Percentiles rank a stretch among this genome's conserved stretches.
Evolutionary conservation across 1,284 basidiomycete genomes (phyloP).

Genomic region (Leccinum pachyderme): DNA sequence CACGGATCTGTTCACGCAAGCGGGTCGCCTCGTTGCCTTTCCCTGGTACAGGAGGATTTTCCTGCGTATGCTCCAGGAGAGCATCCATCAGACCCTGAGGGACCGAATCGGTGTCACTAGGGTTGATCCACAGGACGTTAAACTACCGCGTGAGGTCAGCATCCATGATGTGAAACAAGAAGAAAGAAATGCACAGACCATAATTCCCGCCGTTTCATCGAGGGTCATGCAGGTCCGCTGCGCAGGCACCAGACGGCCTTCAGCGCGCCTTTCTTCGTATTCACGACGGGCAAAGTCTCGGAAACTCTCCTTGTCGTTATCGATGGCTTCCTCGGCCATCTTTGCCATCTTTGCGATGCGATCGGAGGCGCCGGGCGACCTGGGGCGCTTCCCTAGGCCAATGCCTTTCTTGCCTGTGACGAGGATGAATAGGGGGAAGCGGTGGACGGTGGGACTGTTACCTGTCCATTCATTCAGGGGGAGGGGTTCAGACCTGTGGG

Average conservation of each 20-base stretch:
- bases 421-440: conserved; percentile 6
- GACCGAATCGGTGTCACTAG: conserved; percentile 59
- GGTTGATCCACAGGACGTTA: conserved; percentile 75
- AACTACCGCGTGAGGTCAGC: conserved; percentile 46
- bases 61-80: conserved; percentile 42
- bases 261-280: conserved; percentile 72
- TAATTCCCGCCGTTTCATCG: conserved; percentile 66
- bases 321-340: conserved; percentile 54
- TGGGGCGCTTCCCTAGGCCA: conserved; percentile 65
- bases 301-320: conserved; percentile 53
- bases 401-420: conserved; percentile 71
- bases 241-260: conserved; percentile 61
- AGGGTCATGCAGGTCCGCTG: conserved; percentile 69
- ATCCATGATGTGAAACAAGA: background rate
- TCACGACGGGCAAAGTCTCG: conserved; percentile 66
- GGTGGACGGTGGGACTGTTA: conserved; percentile 32
- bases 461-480: conserved; percentile 76
- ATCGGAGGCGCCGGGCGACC: conserved; percentile 62
- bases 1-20: conserved; percentile 64
- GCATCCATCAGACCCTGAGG: conserved; percentile 63
- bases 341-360: conserved; percentile 72
- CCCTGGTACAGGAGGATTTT: conserved; percentile 24
- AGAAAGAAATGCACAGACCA: conserved; percentile 42
- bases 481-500: conserved; percentile 61
- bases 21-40: conserved; percentile 44